Base-by-base conservation (phyloP, 768 basidiomycete species). In the Lentinula raphanica region DNA sequence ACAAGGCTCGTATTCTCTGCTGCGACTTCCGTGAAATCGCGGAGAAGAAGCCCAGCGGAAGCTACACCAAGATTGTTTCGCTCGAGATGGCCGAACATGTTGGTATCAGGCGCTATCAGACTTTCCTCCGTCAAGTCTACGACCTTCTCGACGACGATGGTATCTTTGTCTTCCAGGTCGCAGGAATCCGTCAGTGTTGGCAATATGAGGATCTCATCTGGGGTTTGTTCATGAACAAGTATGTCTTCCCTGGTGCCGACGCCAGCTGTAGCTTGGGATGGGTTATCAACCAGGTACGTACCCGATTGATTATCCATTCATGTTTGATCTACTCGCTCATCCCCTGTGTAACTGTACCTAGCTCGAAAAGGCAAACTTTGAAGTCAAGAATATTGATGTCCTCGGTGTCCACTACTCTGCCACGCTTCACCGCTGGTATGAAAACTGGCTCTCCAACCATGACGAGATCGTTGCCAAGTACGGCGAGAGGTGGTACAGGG, bases 71-170 rank as follows among this genome's bases (percentile, higher is more conserved):
- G 79, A 98, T 99, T 54, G 94, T 96, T 49, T 88, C 86, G 60
- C 80, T 99, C 60, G 97, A 99, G 71, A 98, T 98, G 96, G 96
- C 96, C 17, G 97, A 99, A 86, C 97, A 99, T 69, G 97, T 99
- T 60, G 97, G 97, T 59, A 84, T 99, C 67, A 86, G 94, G 64
- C 88, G 93, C 44, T 99, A 99, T 73, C 82, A 81, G 15, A 71
- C 87, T 36, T 98, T 96, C 84, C 79, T 98, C 63, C 78, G 81
- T 36, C 93, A 98, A 72, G 86, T 99, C 57, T 97, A 98, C 67
- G 85, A 95, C 64, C 79, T 98, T 36, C 79, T 99, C 61, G 90
- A 94, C 59, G 95, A 99, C 70, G 90, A 98, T 63, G 97, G 97
- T 31, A 83, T 88, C 58, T 89, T 98, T 66, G 91, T 98, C 45